phyloP scores from a whole-genome alignment of 768 basidiomycete species.

The Xanthoconium stramineum region DNA sequence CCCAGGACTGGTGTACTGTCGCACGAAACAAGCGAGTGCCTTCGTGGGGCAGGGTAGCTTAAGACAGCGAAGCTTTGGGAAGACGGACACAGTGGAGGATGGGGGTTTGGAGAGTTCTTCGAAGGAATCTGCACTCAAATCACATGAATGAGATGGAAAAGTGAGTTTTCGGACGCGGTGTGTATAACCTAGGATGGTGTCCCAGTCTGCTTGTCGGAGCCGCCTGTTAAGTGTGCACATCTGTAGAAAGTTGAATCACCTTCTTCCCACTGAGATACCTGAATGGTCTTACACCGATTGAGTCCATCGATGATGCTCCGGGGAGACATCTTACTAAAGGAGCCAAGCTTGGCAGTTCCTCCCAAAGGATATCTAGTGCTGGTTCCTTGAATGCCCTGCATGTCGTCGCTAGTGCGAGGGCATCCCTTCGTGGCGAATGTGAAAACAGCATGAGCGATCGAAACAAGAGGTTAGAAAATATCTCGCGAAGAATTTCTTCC shows the following conservation, averaged over 20 bases:
- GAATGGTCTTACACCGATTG: conserved; percentile 3
- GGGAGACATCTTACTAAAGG: conserved; percentile 15
- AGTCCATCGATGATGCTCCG: not conserved
- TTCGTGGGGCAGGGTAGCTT: not conserved
- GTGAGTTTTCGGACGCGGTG: conserved; percentile 6
- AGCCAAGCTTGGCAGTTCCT: conserved; percentile 1
- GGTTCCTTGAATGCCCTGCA: conserved; percentile 13
- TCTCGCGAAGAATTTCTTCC: not conserved
- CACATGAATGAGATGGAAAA: not conserved
- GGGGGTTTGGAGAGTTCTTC: conserved; percentile 1
- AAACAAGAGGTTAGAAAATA: not conserved
- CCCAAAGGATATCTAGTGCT: conserved; percentile 10
- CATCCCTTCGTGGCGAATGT: not conserved
- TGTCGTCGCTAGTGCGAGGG: conserved; percentile 4
- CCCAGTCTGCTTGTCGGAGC: conserved; percentile 4
- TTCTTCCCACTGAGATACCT: too few species aligned
- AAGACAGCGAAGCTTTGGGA: conserved; percentile 9
- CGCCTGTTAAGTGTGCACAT: not conserved
- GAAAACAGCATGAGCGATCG: not conserved
- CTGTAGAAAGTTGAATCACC: not conserved
- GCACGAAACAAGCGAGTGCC: conserved; percentile 1
- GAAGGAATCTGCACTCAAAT: not conserved
- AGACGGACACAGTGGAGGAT: not conserved
- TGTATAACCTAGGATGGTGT: conserved; percentile 7
- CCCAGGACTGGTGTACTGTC: conserved; percentile 1